Conservation (phyloP, 139 green algal species). For the Asterochloris sp. region DNA sequence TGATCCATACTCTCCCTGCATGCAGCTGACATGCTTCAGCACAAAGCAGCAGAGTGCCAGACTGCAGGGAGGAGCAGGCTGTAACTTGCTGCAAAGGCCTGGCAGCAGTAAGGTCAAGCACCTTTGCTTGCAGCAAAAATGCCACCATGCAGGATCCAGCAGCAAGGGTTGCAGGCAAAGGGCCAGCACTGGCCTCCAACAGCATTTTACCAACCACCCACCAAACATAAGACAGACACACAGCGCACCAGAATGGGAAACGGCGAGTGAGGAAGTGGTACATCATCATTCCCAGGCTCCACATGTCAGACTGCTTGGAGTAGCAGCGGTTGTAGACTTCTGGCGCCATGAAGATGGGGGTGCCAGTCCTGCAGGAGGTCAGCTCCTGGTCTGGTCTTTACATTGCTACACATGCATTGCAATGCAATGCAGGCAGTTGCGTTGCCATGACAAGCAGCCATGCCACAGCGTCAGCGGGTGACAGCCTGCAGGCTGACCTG, state of each 20-base stretch:
- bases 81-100: too few species aligned
- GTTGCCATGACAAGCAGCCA: too few species aligned
- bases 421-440: not conserved
- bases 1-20: slow-evolving; percentile 24
- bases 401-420: not conserved
- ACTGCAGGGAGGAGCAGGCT: not conserved
- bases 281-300: slow-evolving; percentile 58
- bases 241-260: not conserved
- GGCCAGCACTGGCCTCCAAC: not conserved
- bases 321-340: slow-evolving; percentile 59
- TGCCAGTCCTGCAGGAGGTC: slow-evolving; percentile 47
- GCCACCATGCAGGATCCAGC: not conserved
- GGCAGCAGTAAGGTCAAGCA: too few species aligned
- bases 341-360: slow-evolving; percentile 67
- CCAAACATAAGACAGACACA: not conserved
- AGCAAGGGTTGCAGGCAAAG: not conserved
- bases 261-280: slow-evolving; percentile 47
- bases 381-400: not conserved
- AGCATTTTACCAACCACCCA: not conserved
- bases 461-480: too few species aligned
- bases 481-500: slow-evolving; percentile 2
- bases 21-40: not conserved
- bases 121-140: not conserved
- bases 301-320: slow-evolving; percentile 59
- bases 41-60: not conserved